A percentile compares a stretch with the other conserved stretches of the same genome.
These are phyloP conservation scores for Helianthus annuus DNA, from an alignment of 129 eudicot species.

Conservation along the genomic window DNA sequence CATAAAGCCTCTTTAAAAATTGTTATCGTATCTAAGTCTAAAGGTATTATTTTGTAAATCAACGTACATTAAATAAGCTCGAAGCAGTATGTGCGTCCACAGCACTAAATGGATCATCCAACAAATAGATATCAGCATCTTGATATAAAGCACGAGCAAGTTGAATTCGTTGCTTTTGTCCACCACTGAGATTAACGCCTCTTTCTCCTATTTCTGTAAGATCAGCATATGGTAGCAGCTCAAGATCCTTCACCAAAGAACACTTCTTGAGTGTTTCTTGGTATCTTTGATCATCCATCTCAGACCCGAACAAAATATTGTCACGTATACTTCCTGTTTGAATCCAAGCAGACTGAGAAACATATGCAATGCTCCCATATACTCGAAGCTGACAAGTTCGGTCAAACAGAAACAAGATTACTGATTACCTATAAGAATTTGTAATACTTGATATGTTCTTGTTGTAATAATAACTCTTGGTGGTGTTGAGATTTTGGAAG, in stretches of 20 bases:
- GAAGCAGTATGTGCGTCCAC: slow-evolving; percentile 99
- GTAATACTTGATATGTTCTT: neutral
- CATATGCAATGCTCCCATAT: slow-evolving; percentile 81
- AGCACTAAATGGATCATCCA: slow-evolving; percentile 98
- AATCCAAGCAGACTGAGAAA: slow-evolving; percentile 96
- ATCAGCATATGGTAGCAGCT: slow-evolving; percentile 66
- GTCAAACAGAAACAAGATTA: slow-evolving; percentile 10
- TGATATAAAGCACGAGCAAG: slow-evolving; percentile 97
- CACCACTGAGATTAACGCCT: slow-evolving; percentile 98
- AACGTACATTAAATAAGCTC: slow-evolving; percentile 69
- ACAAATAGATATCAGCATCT: slow-evolving; percentile 88
- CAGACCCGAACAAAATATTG: slow-evolving; percentile 75
- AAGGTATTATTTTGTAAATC: slow-evolving; percentile 5
- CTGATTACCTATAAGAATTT: neutral
- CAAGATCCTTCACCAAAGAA: slow-evolving; percentile 77
- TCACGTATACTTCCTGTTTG: slow-evolving; percentile 94
- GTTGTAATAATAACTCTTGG: slow-evolving; percentile 4
- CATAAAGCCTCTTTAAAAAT: no score
- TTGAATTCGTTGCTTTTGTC: slow-evolving; percentile 95
- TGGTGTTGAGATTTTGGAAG: neutral
- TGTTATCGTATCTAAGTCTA: neutral
- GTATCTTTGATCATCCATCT: slow-evolving; percentile 61
- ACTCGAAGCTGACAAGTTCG: slow-evolving; percentile 56
- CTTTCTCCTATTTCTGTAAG: slow-evolving; percentile 92
- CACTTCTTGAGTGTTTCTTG: slow-evolving; percentile 75